Conservation (phyloP, 2,329 filamentous ascomycete species). For the Lachnellula subtilissima region DNA sequence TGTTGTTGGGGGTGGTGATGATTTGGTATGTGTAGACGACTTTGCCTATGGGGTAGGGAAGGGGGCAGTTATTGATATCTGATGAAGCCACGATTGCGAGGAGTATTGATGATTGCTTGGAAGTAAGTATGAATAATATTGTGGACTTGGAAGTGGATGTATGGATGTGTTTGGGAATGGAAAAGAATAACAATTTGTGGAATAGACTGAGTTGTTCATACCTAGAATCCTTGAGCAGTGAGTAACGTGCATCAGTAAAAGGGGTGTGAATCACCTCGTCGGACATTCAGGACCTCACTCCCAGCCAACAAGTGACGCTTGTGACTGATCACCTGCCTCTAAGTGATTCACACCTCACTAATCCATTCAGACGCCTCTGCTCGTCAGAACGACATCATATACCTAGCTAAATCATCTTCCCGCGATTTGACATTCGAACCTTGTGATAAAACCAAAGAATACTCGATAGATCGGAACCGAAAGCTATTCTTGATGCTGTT, state of each 20-base stretch:
- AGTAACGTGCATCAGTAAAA: not conserved
- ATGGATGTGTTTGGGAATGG: not conserved
- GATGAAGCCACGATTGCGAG: slow-evolving; percentile 18
- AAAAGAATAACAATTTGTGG: not conserved
- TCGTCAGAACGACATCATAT: too few relatives aligned
- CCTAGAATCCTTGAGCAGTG: not conserved
- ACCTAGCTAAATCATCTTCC: too few relatives aligned
- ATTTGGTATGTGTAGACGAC: slow-evolving; percentile 14
- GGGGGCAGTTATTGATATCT: slow-evolving; percentile 1
- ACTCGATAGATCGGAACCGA: too few relatives aligned
- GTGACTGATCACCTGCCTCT: too few relatives aligned
- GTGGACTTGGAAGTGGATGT: not conserved
- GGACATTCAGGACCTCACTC: not conserved
- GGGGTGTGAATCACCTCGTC: not conserved
- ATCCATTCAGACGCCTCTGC: too few relatives aligned
- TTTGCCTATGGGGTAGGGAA: slow-evolving; percentile 13
- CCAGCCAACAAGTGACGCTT: not conserved
- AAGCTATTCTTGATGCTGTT: not conserved
- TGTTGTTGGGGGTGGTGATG: slow-evolving; percentile 11
- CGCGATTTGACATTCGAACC: too few relatives aligned
- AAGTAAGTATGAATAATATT: not conserved
- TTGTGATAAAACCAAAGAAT: too few relatives aligned
- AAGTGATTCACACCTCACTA: too few relatives aligned
- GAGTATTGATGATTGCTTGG: not conserved
- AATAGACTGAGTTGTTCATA: too few relatives aligned